Base-by-base conservation (phyloP, 2,329 filamentous ascomycete genomes). In the Ambrosiella xylebori region DNA sequence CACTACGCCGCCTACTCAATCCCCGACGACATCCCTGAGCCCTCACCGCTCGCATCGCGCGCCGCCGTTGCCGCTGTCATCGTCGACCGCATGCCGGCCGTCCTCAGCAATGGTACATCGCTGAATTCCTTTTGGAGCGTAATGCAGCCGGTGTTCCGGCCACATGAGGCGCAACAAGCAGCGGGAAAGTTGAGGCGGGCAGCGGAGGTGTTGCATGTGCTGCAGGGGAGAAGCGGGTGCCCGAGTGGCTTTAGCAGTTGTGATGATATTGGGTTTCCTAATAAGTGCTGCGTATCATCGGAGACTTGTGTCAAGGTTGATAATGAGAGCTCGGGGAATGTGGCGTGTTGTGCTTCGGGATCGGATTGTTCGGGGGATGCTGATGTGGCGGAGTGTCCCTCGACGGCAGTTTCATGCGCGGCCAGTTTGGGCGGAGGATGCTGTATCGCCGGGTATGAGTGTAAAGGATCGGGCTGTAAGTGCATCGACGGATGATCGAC, bases 261-360 rank as follows among this genome's bases (percentile, higher is more conserved):
- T 68, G 73, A 74, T 13, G 70, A 70, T 15, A 83, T 88, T 63
- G 79, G 77, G 7, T 76, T 78, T 51, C 78, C 84, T 1, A 78
- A 88, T 68, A 85, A 83, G 68, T 93, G 87, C 71, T 93, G 87
- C 67, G 71, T 75, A 19, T 72, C 73, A n/a, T 76, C 74, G 13
- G 81, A 84, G 63, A 78, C 75, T 7, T 93, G 87, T 66, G 80
- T 85, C 52, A 68, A 71, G 27, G 80, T 88, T 3, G 67, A 74
- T 38, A 79, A 86, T 66, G 77, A 77, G 5, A 77, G 76, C 0
- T 72, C 83, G 36, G 84, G 84, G 7, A 77, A 79, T 50, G 80
- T 91, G 1, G 86, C 86, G 2, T 93, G 87, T 68, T 93, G 87
- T 69, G 84, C 84, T 0, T 65, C 72, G 40, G 85, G 85, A 2